Evolutionary conservation across 148 eudicot genomes (phyloP).

Genomic region (Rhododendron mucronatum): DNA sequence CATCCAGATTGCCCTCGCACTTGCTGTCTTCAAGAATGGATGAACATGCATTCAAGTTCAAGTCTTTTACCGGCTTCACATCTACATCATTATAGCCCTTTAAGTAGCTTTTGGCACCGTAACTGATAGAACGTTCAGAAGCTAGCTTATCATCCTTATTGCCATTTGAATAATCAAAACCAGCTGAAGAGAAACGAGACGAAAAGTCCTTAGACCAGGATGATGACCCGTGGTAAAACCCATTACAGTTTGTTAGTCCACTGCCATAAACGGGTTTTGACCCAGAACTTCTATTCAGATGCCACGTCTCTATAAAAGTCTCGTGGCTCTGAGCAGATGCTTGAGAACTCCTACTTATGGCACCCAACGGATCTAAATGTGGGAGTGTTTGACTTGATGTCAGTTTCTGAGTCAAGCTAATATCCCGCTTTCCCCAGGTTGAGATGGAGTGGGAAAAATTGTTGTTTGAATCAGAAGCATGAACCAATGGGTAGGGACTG

Average conservation of each 20-base stretch:
- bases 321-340: slow-evolving; percentile 34
- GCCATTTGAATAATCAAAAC: slow-evolving; percentile 37
- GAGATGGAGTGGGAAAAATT: slow-evolving; percentile 44
- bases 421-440: slow-evolving; percentile 37
- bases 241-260: slow-evolving; percentile 28
- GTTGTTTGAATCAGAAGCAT: slow-evolving; percentile 34
- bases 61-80: slow-evolving; percentile 36
- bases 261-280: slow-evolving; percentile 26
- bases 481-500: slow-evolving; percentile 25
- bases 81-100: slow-evolving; percentile 26
- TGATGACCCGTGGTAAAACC: slow-evolving; percentile 46
- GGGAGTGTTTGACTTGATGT: slow-evolving; percentile 33
- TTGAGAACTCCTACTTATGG: slow-evolving; percentile 28
- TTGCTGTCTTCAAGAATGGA: slow-evolving; percentile 27
- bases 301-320: slow-evolving; percentile 31
- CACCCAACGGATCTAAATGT: slow-evolving; percentile 24
- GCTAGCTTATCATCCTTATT: slow-evolving; percentile 33
- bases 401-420: slow-evolving; percentile 32
- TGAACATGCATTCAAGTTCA: slow-evolving; percentile 49
- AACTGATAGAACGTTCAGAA: slow-evolving; percentile 15
- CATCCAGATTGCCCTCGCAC: slow-evolving; percentile 26
- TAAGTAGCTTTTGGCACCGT: slow-evolving; percentile 24
- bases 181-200: slow-evolving; percentile 22
- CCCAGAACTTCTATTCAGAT: slow-evolving; percentile 28
- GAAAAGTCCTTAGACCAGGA: slow-evolving; percentile 32